phyloP scores from a whole-genome alignment of 2,329 filamentous ascomycete species.

The Scolecobasidium constrictum region DNA sequence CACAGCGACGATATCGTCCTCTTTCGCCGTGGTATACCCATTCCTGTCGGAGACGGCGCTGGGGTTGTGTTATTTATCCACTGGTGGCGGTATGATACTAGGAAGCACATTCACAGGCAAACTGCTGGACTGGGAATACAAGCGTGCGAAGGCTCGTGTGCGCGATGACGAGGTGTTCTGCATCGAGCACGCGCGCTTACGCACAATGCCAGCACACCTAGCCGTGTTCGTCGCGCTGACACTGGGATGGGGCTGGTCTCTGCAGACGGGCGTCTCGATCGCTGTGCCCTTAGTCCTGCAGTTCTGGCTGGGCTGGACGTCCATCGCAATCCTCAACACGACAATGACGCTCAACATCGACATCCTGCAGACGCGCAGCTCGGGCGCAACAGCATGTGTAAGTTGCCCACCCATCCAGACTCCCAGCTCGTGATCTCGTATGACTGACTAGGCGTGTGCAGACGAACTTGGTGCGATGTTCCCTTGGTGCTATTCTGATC shows the following conservation, averaged over 20 bases:
- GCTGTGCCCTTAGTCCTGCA: constrained; percentile 18
- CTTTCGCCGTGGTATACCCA: constrained; percentile 28
- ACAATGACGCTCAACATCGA: constrained; percentile 55
- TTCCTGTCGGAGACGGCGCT: constrained; percentile 28
- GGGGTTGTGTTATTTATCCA: constrained; percentile 31
- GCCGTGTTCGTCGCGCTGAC: constrained; percentile 25
- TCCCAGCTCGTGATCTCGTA: neutral
- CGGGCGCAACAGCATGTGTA: constrained; percentile 4
- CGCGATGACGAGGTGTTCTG: constrained; percentile 26
- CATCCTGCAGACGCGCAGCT: constrained; percentile 29
- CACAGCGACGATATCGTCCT: constrained; percentile 35
- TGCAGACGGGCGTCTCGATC: constrained; percentile 20
- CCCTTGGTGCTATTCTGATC: constrained; percentile 3
- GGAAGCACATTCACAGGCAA: constrained; percentile 31
- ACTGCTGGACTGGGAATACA: constrained; percentile 31
- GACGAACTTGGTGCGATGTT: constrained; percentile 7
- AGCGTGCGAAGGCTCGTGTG: constrained; percentile 14
- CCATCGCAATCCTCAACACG: constrained; percentile 35
- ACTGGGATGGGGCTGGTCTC: constrained; percentile 26
- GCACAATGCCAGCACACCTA: constrained; percentile 28
- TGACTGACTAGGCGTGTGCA: neutral
- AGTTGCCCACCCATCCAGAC: neutral
- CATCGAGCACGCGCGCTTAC: constrained; percentile 28
- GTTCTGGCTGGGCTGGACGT: constrained; percentile 12
- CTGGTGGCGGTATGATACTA: constrained; percentile 28